phyloP scores from a whole-genome alignment of 1,284 basidiomycete genomes.

The Trametes sp. region DNA sequence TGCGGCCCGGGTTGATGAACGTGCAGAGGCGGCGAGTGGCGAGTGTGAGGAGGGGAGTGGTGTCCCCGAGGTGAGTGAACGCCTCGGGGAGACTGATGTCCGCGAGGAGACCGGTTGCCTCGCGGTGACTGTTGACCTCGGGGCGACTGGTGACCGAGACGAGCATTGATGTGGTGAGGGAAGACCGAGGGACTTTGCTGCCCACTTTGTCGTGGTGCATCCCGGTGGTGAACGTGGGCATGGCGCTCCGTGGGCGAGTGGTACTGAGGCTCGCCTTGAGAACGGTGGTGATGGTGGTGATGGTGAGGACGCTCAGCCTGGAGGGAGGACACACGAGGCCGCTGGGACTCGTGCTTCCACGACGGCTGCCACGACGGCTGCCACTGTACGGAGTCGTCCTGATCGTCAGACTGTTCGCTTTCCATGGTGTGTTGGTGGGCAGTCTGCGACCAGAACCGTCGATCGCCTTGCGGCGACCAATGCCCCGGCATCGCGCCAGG shows the following conservation, averaged over 20 bases:
- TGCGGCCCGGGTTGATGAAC: slow-evolving; percentile 15
- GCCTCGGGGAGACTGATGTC: slow-evolving; percentile 21
- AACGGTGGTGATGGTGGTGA: slow-evolving; percentile 5
- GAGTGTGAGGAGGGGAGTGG: slow-evolving; percentile 28
- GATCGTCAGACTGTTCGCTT: slow-evolving; percentile 32
- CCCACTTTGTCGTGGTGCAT: slow-evolving; percentile 12
- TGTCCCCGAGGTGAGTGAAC: slow-evolving; percentile 30
- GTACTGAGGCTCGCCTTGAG: slow-evolving; percentile 4
- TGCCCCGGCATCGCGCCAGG: slow-evolving; percentile 21
- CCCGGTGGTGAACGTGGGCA: slow-evolving; percentile 24
- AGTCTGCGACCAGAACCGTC: slow-evolving; percentile 24
- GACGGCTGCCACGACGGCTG: slow-evolving; percentile 21
- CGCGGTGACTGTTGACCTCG: slow-evolving; percentile 29
- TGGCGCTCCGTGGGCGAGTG: slow-evolving; percentile 20
- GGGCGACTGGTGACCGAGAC: slow-evolving; percentile 23
- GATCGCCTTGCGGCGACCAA: slow-evolving; percentile 26
- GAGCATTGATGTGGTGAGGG: slow-evolving; percentile 10
- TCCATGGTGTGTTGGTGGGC: slow-evolving; percentile 16
- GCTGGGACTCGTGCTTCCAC: slow-evolving; percentile 20
- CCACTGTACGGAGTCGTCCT: not conserved
- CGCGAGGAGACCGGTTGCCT: slow-evolving; percentile 18
- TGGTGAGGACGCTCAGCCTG: slow-evolving; percentile 24
- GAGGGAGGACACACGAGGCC: slow-evolving; percentile 4
- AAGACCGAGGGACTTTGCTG: slow-evolving; percentile 21
- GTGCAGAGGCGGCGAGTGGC: slow-evolving; percentile 21